Evolutionary conservation across 768 basidiomycete genomes (phyloP).

Genomic region (Pleurotus tuber-regium): DNA sequence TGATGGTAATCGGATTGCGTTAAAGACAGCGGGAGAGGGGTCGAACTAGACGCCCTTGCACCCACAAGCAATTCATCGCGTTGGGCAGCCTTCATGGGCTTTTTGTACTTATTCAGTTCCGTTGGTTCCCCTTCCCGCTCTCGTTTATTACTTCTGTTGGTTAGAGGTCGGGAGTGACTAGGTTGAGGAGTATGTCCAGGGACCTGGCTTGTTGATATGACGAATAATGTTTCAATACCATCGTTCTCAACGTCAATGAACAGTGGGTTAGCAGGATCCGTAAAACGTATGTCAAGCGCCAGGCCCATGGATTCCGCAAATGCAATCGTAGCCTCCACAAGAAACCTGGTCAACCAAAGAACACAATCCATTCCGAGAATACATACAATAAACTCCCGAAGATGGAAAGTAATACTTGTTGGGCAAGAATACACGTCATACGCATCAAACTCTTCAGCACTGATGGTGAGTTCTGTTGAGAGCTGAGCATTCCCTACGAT

Average conservation of each 20-base stretch:
- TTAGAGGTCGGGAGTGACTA: slow-evolving; percentile 22
- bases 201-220: slow-evolving; percentile 73
- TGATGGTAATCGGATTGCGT: slow-evolving; percentile 4
- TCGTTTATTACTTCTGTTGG: slow-evolving; percentile 35
- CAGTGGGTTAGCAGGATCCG: slow-evolving; percentile 69
- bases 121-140: slow-evolving; percentile 35
- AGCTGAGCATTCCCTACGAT: slow-evolving; percentile 56
- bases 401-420: slow-evolving; percentile 71
- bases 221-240: slow-evolving; percentile 62
- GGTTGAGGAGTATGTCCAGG: slow-evolving; percentile 33
- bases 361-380: neutral
- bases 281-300: slow-evolving; percentile 71
- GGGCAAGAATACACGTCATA: slow-evolving; percentile 68
- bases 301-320: slow-evolving; percentile 73
- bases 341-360: neutral
- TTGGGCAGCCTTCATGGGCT: slow-evolving; percentile 52
- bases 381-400: slow-evolving; percentile 79
- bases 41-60: slow-evolving; percentile 28
- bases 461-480: slow-evolving; percentile 74
- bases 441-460: slow-evolving; percentile 76
- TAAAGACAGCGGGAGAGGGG: slow-evolving; percentile 36
- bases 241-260: slow-evolving; percentile 77
- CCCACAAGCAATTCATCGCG: slow-evolving; percentile 14
- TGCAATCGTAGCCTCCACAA: slow-evolving; percentile 69
- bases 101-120: slow-evolving; percentile 43